Evolutionary conservation across 2,329 filamentous ascomycete species (phyloP), one percentile per base, ranked within the genome.

Genomic region (Parascedosporium putredinis): DNA sequence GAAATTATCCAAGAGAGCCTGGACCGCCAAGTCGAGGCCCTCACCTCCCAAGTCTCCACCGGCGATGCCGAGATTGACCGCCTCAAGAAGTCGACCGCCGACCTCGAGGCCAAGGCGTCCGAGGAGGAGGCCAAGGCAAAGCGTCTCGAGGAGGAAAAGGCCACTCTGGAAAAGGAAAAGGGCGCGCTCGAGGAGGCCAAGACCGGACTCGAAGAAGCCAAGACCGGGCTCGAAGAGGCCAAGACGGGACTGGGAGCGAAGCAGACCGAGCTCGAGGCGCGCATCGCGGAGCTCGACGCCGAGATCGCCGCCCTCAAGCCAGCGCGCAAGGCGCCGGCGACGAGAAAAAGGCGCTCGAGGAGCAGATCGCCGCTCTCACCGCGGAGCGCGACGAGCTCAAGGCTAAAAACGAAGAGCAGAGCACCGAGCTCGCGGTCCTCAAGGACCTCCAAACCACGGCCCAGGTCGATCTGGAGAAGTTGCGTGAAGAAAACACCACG

Each of bases 1-100:
- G 38, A 50, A n/a, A 34, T 50, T 10, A 27, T 45, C 20, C 42
- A 45, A 6, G 48, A 50, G 42, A 45, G 40, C 9, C 14, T 50
- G 14, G 47, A 49, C 22, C 16, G 24, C 16, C 47, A 49, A 29
- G 16, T 49, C 2, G 36, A 49, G 23, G 36, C 10, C 9, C 47
- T 49, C 36, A 42, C 47, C 5, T 29, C 34, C 3, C 12, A 43
- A 10, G 47, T 49, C 22, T 34, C 24, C 8, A 25, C 36, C 10
- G 34, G n/a, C 14, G n/a, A 43, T 7, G 7, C 6, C 10, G 47
- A 49, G 22, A 49, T 49, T 29, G 36, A 25, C 12, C 24, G 47
- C 10, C 24, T 49, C 9, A 43, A 49, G 47, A 18, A 31, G 4
- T 34, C 16, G 7, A 23, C 38, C 9, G 12, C n/a, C 3, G 24